Percentiles rank a stretch among this genome's conserved stretches.
phyloP scores from a whole-genome alignment of 2,329 filamentous ascomycete genomes.

The Exophiala aquamarina region DNA sequence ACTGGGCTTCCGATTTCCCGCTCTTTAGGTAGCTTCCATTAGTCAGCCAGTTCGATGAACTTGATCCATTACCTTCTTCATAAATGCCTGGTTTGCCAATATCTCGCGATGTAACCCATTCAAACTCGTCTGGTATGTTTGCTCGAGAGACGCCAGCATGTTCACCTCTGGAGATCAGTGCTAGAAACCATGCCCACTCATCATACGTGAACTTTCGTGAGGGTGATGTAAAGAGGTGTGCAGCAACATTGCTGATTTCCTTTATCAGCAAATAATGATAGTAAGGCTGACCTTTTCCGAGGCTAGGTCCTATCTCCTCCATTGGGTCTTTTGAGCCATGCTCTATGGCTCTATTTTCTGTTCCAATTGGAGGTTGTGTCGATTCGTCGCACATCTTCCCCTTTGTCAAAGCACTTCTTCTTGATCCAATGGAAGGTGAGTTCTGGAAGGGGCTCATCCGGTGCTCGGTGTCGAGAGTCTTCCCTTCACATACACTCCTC shows the following conservation, averaged over 20 bases:
- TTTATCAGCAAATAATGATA: slow-evolving; percentile 25
- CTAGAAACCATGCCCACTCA: slow-evolving; percentile 16
- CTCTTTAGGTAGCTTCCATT: neutral
- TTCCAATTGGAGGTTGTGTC: neutral
- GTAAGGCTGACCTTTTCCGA: slow-evolving; percentile 3
- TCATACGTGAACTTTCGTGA: slow-evolving; percentile 25
- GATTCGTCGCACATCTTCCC: neutral
- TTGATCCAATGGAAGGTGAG: neutral
- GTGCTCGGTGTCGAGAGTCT: neutral
- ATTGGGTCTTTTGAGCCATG: neutral
- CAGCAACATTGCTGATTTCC: slow-evolving; percentile 28
- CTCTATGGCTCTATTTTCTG: neutral
- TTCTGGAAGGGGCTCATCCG: neutral
- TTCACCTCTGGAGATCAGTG: slow-evolving; percentile 2
- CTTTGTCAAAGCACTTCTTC: neutral
- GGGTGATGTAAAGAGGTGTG: slow-evolving; percentile 27
- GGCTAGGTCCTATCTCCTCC: neutral
- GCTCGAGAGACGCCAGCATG: neutral
- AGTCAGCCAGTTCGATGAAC: neutral
- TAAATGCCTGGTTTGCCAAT: neutral
- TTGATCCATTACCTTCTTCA: neutral
- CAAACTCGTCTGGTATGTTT: neutral
- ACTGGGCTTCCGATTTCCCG: neutral
- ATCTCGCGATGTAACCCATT: neutral
- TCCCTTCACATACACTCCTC: neutral